Base-by-base conservation (phyloP, 75 land plant genomes). In the Picea glauca region DNA sequence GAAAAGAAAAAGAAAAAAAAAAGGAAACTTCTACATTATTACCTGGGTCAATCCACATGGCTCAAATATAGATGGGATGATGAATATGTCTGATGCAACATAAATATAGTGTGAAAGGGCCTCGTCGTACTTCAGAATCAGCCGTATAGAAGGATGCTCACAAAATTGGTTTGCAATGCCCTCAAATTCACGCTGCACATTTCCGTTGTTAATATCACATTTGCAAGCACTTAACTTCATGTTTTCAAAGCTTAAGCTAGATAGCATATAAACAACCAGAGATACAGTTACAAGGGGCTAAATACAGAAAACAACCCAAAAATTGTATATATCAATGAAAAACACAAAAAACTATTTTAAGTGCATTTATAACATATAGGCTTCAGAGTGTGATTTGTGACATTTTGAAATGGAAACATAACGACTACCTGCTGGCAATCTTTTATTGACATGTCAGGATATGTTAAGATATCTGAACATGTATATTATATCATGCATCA, bases 41-140 rank as follows among this genome's bases (percentile, higher is more conserved):
- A 94, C 99, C 92, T 96, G 99, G 8, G 99, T 96, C 58, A 96
- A 91, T 18, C 99, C 99, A 88, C 99, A 96, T 13, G 99, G 99
- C 83, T 96, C 99, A 84, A 96, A 96, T 38, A 96, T 85, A 9
- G 99, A 96, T 30, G 99, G 99, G n/a, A 96, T 90, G n/a, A 94
- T 87, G 79, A 96, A 87, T 81, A 96, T 90, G 77, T 96, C 99
- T 73, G 95, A 89, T 78, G 95, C 99, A 14, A 95, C 99, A 83
- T 88, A 96, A 46, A 96, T 96, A 30, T 78, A 81, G 78, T 93
- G 99, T 40, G 98, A 86, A 58, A 96, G 92, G 58, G 87, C 89
- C 74, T 96, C 98, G 70, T 96, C 99, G 74, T 94, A 96, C 76
- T 94, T 94, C 83, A 96, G 76, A 61, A 96, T 70, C 78, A 96